Evolutionary conservation across 805 yeast genomes (phyloP).

Genomic region (Candida argentea): DNA sequence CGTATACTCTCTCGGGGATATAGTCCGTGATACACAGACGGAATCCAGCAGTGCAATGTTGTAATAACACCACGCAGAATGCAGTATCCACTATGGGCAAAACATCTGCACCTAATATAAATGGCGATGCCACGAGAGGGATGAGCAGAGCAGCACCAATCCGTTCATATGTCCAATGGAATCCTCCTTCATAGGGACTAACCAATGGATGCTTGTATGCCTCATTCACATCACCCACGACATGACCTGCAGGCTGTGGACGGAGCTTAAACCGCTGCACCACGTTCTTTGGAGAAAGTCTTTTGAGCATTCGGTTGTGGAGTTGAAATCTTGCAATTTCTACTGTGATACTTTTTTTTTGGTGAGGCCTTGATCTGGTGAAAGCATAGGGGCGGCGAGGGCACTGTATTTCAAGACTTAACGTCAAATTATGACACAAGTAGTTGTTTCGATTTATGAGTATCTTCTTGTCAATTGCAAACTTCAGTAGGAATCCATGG

Average conservation of each 20-base stretch:
- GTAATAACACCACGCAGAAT: constrained; percentile 53
- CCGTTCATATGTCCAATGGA: constrained; percentile 91
- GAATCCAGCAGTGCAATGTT: constrained; percentile 81
- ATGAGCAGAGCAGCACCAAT: constrained; percentile 57
- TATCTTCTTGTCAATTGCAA: too few relatives aligned
- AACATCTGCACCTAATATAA: constrained; percentile 51
- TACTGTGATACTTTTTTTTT: too few relatives aligned
- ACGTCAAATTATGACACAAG: too few relatives aligned
- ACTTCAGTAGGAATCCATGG: too few relatives aligned
- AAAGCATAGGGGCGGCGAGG: too few relatives aligned
- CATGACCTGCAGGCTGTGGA: constrained; percentile 78
- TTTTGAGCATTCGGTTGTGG: too few relatives aligned
- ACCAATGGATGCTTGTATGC: constrained; percentile 62
- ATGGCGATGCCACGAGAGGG: constrained; percentile 70
- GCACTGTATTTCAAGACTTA: too few relatives aligned
- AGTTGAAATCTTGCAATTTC: too few relatives aligned
- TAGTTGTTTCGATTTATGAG: too few relatives aligned
- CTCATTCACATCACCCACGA: constrained; percentile 90
- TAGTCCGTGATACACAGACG: constrained; percentile 89
- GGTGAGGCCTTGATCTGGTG: too few relatives aligned
- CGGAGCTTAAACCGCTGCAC: too few relatives aligned
- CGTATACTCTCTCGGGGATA: constrained; percentile 80
- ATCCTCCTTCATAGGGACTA: constrained; percentile 64
- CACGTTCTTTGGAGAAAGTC: too few relatives aligned
- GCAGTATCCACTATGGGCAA: constrained; percentile 65